Evolutionary conservation across 73 alveolate genomes (phyloP).

Genomic region (Symbiodinium natans): DNA sequence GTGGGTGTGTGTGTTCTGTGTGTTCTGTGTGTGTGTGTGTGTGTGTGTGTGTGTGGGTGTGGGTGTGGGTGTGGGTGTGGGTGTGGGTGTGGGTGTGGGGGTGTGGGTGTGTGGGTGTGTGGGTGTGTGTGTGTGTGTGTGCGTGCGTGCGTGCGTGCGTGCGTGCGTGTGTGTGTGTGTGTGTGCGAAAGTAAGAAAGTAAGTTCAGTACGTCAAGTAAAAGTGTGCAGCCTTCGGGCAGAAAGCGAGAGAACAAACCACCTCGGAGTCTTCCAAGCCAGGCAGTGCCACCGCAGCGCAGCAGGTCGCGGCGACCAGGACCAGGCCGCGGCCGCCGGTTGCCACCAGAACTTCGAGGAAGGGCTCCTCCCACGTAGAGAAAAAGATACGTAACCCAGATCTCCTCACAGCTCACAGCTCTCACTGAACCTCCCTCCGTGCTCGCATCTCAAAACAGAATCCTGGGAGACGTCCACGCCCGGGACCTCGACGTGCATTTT

Average conservation of each 20-base stretch:
- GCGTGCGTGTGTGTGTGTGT: not conserved
- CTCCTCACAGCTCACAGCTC: no score
- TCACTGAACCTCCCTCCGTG: no score
- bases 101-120: not conserved
- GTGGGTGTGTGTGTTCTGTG: no score
- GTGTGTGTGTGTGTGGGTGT: no score
- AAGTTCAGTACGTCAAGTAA: no score
- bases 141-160: not conserved
- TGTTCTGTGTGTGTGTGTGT: no score
- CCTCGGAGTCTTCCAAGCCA: not conserved
- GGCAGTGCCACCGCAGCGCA: conserved; percentile 4
- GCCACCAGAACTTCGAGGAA: not conserved
- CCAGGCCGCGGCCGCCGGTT: not conserved
- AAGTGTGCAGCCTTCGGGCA: no score
- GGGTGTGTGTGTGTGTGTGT: not conserved
- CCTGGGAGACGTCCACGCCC: not conserved
- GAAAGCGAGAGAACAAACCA: no score
- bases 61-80: not conserved
- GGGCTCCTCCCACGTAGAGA: not conserved
- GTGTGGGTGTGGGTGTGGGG: not conserved
- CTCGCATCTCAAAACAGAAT: no score
- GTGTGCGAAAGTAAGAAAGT: no score
- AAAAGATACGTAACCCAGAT: no score
- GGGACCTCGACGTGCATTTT: not conserved
- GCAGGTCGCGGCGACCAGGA: not conserved